Base-by-base conservation (phyloP, 306 rosid genomes). In the Glycyrrhiza uralensis region DNA sequence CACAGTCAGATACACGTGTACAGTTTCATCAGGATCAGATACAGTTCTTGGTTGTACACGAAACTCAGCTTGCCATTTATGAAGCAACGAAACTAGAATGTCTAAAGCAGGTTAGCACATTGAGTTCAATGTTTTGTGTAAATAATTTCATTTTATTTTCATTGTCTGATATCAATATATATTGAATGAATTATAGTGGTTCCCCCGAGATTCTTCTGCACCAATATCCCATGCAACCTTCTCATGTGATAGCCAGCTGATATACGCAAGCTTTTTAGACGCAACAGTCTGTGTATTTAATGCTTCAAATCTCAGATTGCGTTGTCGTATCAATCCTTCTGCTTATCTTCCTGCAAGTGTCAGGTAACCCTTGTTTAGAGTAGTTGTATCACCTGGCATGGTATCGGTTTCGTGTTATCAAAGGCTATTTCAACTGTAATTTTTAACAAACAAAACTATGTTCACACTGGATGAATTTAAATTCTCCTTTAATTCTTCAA, bases 21-120 rank as follows among this genome's bases (percentile, higher is more conserved):
- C 98, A 91, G 85, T 94, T 94, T 78, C 98, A 94, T 83, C 98
- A 85, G 76, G 96, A 94, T 72, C 98, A 94, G 79, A 71, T 78
- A 7, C 96, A 87, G 57, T 89, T 94, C 84, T 79, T 94, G 72
- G 97, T 89, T 52, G 96, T 87, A 66, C 97, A 94, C 57, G 98
- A 94, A 86, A 94, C 96, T 77, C 98, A 94, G 69, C 91, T 94
- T 12, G 97, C 92, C 61, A 94, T 91, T 33, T 94, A 81, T 41
- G 98, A 94, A 73, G 87, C 97, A 30, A 83, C 96, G 30, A 91
- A 94, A 54, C 87, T 94, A 39, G 96, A 94, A 22, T 75, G 89
- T 66, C 83, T 82, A 17, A 91, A 91, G 78, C 97, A 94, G 94
- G 98, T 79, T 74, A 41, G 78, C n/a, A 20, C 13, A 18, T 51